Percentiles rank a stretch among this genome's conserved stretches.
phyloP scores from a whole-genome alignment of 208 protist genomes.

The Leishmania arabica region DNA sequence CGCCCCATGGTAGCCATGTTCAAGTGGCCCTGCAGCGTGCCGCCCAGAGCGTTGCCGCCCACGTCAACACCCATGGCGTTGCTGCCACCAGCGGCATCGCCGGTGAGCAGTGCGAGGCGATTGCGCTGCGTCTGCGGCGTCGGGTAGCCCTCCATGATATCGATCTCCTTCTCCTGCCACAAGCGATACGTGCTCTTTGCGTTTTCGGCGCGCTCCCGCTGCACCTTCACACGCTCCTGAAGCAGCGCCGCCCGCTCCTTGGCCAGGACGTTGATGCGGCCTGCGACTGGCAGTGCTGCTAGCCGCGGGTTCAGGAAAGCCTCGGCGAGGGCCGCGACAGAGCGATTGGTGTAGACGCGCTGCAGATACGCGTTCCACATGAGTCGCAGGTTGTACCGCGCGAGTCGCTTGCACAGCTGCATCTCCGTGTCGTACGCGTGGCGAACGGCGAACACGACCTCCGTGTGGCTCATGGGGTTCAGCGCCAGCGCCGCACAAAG shows the following conservation, averaged over 20 bases:
- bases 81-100: neutral
- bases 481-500: conserved; percentile 67
- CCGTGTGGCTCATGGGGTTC: conserved; percentile 51
- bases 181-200: conserved; percentile 80
- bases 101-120: conserved; percentile 24
- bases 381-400: conserved; percentile 50
- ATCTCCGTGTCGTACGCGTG: conserved; percentile 62
- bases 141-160: conserved; percentile 51
- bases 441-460: conserved; percentile 68
- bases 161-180: conserved; percentile 76
- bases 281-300: conserved; percentile 59
- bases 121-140: conserved; percentile 33
- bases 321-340: conserved; percentile 56
- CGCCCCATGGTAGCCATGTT: neutral
- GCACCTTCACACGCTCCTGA: conserved; percentile 41
- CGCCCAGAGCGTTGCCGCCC: neutral
- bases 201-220: conserved; percentile 71
- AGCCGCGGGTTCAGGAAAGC: conserved; percentile 66
- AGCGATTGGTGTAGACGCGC: conserved; percentile 62
- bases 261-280: conserved; percentile 64
- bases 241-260: conserved; percentile 45
- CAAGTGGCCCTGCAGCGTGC: neutral
- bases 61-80: neutral
- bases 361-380: conserved; percentile 75
- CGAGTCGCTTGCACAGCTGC: conserved; percentile 49